Evolutionary conservation across 2,329 filamentous ascomycete species (phyloP), one percentile per base, ranked within the genome.

Genomic region (Grosmannia huntii): DNA sequence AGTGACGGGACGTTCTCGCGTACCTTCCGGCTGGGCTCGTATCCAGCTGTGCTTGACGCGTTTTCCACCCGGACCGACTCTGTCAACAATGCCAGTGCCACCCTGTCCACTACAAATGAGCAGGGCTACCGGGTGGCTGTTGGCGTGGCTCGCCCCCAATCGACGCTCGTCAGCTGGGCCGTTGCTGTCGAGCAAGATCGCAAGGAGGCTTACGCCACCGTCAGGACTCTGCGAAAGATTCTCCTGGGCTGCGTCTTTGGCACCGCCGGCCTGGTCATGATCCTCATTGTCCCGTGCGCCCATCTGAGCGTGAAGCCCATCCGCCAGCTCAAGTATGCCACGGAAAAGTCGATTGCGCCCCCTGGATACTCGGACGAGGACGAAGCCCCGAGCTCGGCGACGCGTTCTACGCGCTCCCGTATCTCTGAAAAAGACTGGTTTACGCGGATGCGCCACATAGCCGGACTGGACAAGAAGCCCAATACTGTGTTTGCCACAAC

Each of bases 161-260:
- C 79, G 5, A 68, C 72, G 0, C 72, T 95, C 56, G 88, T 88
- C 9, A 82, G 92, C 65, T 96, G 91, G 91, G 83, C 88, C 5
- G 73, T 96, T 4, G 65, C 95, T 2, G 81, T 96, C 0, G 91
- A 96, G 68, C 85, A 94, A 69, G 76, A 82, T 2, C 82, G 83
- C 62, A 69, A 69, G 25, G 90, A 96, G 70, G 89, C 90, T 0
- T 90, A 87, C 72, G 75, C 77, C 9, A 87, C 90, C 0, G 90
- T 96, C 59, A 72, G 76, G 31, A 84, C 82, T 23, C 75, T 96
- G n/a, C 83, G 88, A 23, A 84, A 86, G 53, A 89, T 96, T 55
- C 79, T 96, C 1, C 71, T 96, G 2, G 89, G 83, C 5, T 95
- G 89, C 61, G 87, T 95, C 0, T 95, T 96, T 68, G 89, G 87